Base-by-base conservation (phyloP, 345 rosid species). In the Brassica nigra region DNA sequence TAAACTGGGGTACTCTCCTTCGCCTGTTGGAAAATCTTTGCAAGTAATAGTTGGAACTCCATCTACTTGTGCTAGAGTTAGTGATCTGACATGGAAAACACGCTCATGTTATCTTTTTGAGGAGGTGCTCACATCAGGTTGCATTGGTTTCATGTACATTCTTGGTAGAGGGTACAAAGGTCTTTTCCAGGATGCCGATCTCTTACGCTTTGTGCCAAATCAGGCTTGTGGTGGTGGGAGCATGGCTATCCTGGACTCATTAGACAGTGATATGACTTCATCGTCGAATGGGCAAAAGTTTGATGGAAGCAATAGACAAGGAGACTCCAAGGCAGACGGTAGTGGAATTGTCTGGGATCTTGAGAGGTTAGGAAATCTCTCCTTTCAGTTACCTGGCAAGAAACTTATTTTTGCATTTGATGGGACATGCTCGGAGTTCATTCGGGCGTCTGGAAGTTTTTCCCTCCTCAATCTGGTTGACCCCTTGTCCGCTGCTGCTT, bases 141-240 rank as follows among this genome's bases (percentile, higher is more conserved):
- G 91, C 84, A 89, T 96, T 81, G 93, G 91, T 84, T 90, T 96
- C 80, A 96, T 96, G 97, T 92, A 93, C 85, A 89, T 96, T 82
- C 98, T 96, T 81, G 99, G 99, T 71, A 88, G 95, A 85, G 98
- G 97, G 78, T 93, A 96, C 84, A 91, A 90, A 86, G 99, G 99
- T 75, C 95, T 96, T 67, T 93, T 89, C 85, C 99, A 93, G 83
- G 99, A 96, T 76, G 84, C 98, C 1, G 93, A 93, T 81, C 92
- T 96, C 80, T 88, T 93, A 62, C 94, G 91, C 55, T 93, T 96
- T 90, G 98, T 96, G 18, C 98, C 99, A 76, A 89, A 89, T 82
- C 99, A 95, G 86, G 98, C 99, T 75, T 95, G 99, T 85, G 97
- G 97, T 80, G 99, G 99, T 80, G 98, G 97, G 68, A 92, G 92